These are phyloP conservation scores for Nyctanthes arbortristis DNA, from an alignment of 257 asterid genomes.

Conservation along the genomic window DNA sequence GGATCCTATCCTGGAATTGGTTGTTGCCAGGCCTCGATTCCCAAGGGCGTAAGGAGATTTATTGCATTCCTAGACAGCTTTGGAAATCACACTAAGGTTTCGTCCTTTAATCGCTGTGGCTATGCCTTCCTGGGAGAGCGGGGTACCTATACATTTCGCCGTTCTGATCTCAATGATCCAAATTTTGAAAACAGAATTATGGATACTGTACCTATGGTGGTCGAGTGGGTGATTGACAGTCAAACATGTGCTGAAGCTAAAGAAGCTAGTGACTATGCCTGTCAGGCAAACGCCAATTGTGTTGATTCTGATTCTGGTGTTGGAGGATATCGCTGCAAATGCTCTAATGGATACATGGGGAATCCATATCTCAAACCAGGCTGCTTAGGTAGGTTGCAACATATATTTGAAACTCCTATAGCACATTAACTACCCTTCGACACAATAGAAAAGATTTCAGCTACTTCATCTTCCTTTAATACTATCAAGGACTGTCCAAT, in stretches of 20 bases:
- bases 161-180: slow-evolving; percentile 24
- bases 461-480: neutral
- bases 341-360: slow-evolving; percentile 37
- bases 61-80: neutral
- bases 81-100: neutral
- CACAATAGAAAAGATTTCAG: neutral
- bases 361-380: slow-evolving; percentile 35
- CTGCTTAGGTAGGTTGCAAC: neutral
- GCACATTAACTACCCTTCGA: neutral
- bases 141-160: slow-evolving; percentile 25
- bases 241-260: slow-evolving; percentile 12
- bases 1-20: slow-evolving; percentile 48
- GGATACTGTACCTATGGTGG: slow-evolving; percentile 22
- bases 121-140: slow-evolving; percentile 36
- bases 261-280: neutral
- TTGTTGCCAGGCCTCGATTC: slow-evolving; percentile 42
- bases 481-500: too few relatives aligned
- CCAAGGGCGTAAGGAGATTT: slow-evolving; percentile 25
- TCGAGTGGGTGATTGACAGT: slow-evolving; percentile 39
- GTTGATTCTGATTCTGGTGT: slow-evolving; percentile 26
- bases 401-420: too few relatives aligned
- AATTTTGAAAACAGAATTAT: neutral
- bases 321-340: slow-evolving; percentile 42
- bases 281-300: slow-evolving; percentile 30
- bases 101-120: slow-evolving; percentile 36